phyloP scores from a whole-genome alignment of 371 early-diverging fungal genomes.

The Smittium mucronatum region DNA sequence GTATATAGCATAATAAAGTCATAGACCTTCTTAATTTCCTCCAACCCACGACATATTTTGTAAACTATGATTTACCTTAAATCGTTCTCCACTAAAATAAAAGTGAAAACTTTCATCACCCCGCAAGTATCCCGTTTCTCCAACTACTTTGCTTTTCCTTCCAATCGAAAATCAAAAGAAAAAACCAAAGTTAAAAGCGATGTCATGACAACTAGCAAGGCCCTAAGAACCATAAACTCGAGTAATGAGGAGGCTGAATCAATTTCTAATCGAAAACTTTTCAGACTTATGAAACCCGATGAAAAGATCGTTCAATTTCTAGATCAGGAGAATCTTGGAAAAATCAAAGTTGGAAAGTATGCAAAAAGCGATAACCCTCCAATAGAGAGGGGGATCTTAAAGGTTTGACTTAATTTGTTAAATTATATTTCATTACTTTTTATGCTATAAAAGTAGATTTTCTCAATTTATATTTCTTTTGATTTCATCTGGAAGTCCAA shows the following conservation, averaged over 20 bases:
- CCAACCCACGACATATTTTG: too few relatives aligned
- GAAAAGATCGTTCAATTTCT: constrained; percentile 19
- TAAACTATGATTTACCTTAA: too few relatives aligned
- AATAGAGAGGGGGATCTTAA: background rate
- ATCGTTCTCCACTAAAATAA: too few relatives aligned
- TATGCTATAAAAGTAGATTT: too few relatives aligned
- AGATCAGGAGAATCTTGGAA: constrained; percentile 8
- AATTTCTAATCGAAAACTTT: constrained; percentile 25
- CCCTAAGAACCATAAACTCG: background rate
- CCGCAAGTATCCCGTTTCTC: too few relatives aligned
- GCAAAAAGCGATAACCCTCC: background rate
- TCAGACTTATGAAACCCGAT: constrained; percentile 24
- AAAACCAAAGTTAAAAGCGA: background rate
- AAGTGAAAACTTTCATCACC: too few relatives aligned
- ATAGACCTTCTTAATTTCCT: too few relatives aligned
- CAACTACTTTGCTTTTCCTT: background rate
- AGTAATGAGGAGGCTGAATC: background rate
- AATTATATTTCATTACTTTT: too few relatives aligned
- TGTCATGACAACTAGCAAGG: background rate
- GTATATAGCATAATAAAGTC: too few relatives aligned
- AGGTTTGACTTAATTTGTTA: too few relatives aligned
- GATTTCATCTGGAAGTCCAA: too few relatives aligned
- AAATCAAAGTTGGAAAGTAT: constrained; percentile 4
- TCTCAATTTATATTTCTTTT: too few relatives aligned
- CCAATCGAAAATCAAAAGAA: background rate